phyloP scores from a whole-genome alignment of 78 protist genomes.

The Monocercomonoides exilis region DNA sequence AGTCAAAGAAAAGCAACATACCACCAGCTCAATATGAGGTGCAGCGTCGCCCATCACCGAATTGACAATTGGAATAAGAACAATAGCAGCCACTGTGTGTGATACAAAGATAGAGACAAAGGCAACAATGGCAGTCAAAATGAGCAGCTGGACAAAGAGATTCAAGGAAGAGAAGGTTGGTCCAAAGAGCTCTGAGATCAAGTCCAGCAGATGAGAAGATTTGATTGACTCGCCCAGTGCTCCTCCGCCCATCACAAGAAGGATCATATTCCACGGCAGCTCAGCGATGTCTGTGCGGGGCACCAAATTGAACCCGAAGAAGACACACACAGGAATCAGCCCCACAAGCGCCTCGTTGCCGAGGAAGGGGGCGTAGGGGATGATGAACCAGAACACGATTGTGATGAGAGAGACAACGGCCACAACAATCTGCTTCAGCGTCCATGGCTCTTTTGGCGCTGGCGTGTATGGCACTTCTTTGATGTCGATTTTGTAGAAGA shows the following conservation, averaged over 20 bases:
- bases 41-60: not conserved
- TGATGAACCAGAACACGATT: constrained; percentile 7
- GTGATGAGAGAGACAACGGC: not conserved
- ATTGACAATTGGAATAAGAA: not conserved
- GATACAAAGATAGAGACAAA: not conserved
- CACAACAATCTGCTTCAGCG: not conserved
- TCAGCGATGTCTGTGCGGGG: not conserved
- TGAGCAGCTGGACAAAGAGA: not conserved
- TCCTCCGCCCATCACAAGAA: constrained; percentile 2
- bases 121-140: not conserved
- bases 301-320: constrained; percentile 4
- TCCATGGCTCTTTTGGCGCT: not conserved
- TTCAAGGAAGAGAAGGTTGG: not conserved
- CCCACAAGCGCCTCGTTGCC: not conserved
- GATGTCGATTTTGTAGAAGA: not conserved
- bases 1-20: too few species aligned
- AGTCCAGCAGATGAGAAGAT: not conserved
- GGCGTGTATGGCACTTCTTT: not conserved
- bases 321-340: not conserved
- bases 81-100: constrained; percentile 3
- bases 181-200: not conserved
- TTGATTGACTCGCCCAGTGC: constrained; percentile 1
- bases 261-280: not conserved
- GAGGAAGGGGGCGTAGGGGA: not conserved
- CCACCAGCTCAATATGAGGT: not conserved